Evolutionary conservation across 306 rosid species (phyloP), one percentile per base, ranked within the genome.

Genomic region (Cucumis cinereus): DNA sequence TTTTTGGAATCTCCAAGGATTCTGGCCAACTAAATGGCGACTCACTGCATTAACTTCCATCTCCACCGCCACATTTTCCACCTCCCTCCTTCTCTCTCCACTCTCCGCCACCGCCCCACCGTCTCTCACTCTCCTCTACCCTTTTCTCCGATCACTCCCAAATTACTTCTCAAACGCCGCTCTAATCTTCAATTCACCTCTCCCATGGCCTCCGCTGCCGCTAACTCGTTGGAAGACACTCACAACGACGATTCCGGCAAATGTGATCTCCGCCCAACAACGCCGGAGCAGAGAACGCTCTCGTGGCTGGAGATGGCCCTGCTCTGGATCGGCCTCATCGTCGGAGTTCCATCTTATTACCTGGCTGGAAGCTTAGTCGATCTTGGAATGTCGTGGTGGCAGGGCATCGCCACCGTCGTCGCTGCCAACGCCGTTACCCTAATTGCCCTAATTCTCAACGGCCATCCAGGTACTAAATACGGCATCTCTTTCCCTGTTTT

Each of bases 301-400:
- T 80, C 97, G 8, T 79, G 90, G 76, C 86, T 84, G 58, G 98
- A 94, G 64, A 79, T 94, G 84, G 89, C 94, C 0, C 72, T 83
- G 73, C 89, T 93, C 5, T 93, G 98, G 97, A 61, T 91, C 2
- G 96, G 97, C 0, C 91, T 93, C 11, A 96, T 93, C 16, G 97
- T 93, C 62, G 98, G 96, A 24, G 96, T 93, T 22, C 98, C 98
- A 7, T 57, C 98, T 4, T 91, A 90, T 54, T 93, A 93, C 83
- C 85, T 93, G 22, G 98, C 97, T 10, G 97, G 98, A 0, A 88
- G 92, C 71, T 86, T 93, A 4, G 97, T 93, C 22, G 97, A 93
- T 24, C 94, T 93, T 19, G 98, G 98, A 0, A 93, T 93, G 98
- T 86, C 98, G 10, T 94, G 98, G 97, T 90, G 96, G 98, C 97